Conservation (phyloP, 2,329 filamentous ascomycete species). For the Pestalotiopsis sp. region DNA sequence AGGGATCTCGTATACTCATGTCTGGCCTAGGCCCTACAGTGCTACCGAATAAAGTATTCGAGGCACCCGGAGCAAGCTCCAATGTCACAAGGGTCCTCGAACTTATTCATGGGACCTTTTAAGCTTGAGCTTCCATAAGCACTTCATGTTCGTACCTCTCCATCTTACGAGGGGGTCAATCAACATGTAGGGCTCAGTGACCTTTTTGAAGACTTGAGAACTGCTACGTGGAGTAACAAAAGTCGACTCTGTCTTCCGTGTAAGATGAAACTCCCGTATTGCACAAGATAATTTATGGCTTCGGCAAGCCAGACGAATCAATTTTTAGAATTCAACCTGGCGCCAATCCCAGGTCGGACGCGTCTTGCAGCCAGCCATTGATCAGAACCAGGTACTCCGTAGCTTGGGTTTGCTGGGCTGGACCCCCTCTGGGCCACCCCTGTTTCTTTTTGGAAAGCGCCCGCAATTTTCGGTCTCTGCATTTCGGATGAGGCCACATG, state of each 20-base stretch:
- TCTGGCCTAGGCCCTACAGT: too few relatives aligned
- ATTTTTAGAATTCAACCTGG: conserved; percentile 4
- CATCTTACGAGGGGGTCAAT: too few relatives aligned
- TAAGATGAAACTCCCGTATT: background rate
- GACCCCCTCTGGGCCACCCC: conserved; percentile 8
- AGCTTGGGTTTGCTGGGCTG: background rate
- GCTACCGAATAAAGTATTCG: too few relatives aligned
- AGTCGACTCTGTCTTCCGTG: background rate
- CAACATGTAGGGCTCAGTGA: too few relatives aligned
- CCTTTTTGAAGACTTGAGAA: too few relatives aligned
- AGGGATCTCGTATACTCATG: too few relatives aligned
- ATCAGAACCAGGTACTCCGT: background rate
- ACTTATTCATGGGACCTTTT: too few relatives aligned
- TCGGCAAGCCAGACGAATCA: background rate
- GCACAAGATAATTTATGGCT: background rate
- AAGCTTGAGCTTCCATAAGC: too few relatives aligned
- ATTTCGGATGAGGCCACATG: conserved; percentile 14
- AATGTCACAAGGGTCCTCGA: too few relatives aligned
- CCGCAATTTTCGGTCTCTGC: conserved; percentile 3
- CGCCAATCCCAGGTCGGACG: conserved; percentile 6
- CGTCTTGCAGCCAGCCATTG: background rate
- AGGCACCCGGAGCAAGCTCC: too few relatives aligned
- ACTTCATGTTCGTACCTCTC: too few relatives aligned
- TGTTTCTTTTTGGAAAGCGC: conserved; percentile 2
- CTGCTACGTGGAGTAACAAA: background rate